Conservation (phyloP, 2,329 filamentous ascomycete species). For the Lithohypha guttulata region DNA sequence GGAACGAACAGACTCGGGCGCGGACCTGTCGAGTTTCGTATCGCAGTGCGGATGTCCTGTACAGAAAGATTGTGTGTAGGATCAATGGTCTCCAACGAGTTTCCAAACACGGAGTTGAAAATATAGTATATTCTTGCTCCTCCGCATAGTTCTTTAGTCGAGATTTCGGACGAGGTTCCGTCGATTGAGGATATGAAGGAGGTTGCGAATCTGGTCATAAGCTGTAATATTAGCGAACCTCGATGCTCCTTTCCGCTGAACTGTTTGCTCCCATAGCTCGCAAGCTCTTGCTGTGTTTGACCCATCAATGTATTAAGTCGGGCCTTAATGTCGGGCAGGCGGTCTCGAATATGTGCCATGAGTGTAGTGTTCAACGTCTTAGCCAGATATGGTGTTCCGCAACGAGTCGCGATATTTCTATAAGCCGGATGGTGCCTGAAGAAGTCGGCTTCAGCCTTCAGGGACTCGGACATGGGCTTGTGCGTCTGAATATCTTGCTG, state of each 20-base stretch:
- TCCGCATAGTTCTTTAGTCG: constrained; percentile 92
- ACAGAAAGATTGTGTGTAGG: constrained; percentile 91
- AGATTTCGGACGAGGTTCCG: constrained; percentile 96
- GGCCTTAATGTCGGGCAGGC: constrained; percentile 94
- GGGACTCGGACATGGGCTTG: constrained; percentile 85
- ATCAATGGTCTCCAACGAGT: constrained; percentile 89
- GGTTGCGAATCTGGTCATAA: constrained; percentile 96
- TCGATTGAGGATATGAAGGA: constrained; percentile 98
- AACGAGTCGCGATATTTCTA: constrained; percentile 85
- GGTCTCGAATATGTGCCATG: constrained; percentile 92
- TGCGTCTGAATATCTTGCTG: constrained; percentile 96
- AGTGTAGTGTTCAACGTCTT: constrained; percentile 91
- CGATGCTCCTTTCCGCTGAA: constrained; percentile 96
- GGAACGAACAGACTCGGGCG: constrained; percentile 93
- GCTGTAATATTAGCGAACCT: constrained; percentile 84
- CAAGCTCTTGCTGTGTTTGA: constrained; percentile 97
- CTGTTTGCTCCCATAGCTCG: constrained; percentile 94
- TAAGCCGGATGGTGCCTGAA: constrained; percentile 97
- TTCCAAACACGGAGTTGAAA: constrained; percentile 97
- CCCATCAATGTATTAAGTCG: constrained; percentile 97
- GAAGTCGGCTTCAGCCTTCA: constrained; percentile 84
- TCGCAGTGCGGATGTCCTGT: constrained; percentile 90
- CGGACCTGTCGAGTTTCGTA: constrained; percentile 93
- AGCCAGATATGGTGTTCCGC: constrained; percentile 86
- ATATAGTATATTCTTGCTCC: constrained; percentile 97